These are phyloP conservation scores for Cladosporium halotolerans DNA, from an alignment of 2,329 filamentous ascomycete species.

Conservation along the genomic window DNA sequence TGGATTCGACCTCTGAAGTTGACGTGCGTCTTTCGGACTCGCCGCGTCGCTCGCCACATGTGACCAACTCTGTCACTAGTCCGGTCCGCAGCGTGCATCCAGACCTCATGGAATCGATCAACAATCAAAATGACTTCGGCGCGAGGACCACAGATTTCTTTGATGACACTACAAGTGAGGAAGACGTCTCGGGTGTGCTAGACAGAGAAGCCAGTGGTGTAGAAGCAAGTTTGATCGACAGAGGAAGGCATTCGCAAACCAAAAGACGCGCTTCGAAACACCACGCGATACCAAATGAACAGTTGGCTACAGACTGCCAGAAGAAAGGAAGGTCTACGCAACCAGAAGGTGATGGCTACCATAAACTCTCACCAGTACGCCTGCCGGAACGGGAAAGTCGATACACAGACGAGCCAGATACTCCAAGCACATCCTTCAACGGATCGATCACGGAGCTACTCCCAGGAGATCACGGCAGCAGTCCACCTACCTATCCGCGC, in stretches of 20 bases:
- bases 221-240: constrained; percentile 10
- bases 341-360: constrained; percentile 20
- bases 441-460: constrained; percentile 26
- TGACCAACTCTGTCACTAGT: constrained; percentile 27
- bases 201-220: constrained; percentile 12
- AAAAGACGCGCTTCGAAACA: constrained; percentile 17
- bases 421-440: constrained; percentile 21
- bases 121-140: constrained; percentile 26
- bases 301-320: constrained; percentile 18
- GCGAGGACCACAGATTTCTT: constrained; percentile 31
- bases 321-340: constrained; percentile 8
- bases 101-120: constrained; percentile 27
- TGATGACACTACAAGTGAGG: constrained; percentile 23
- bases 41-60: constrained; percentile 28
- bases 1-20: not conserved
- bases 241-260: constrained; percentile 14
- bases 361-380: constrained; percentile 19
- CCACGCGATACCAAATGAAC: constrained; percentile 14
- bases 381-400: not conserved
- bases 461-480: constrained; percentile 12
- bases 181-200: constrained; percentile 2
- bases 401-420: constrained; percentile 10
- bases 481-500: constrained; percentile 16
- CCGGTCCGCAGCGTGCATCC: constrained; percentile 32
- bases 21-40: constrained; percentile 26